Conservation (phyloP, 768 basidiomycete genomes). For the Tephrocybe sp. region DNA sequence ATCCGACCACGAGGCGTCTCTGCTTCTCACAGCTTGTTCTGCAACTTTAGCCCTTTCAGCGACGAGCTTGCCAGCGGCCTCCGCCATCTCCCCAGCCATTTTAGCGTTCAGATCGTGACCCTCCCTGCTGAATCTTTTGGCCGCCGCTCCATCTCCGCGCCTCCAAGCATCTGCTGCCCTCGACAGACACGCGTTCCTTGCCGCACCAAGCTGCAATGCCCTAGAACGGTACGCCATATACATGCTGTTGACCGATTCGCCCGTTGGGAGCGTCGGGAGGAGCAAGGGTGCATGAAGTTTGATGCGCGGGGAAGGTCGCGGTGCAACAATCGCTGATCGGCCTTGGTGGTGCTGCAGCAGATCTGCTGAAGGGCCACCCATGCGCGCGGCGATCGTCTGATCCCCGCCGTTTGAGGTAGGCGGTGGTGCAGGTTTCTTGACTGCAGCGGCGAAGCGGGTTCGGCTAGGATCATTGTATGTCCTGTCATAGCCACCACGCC, state of each 20-base stretch:
- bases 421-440: constrained; percentile 61
- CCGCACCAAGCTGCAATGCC: constrained; percentile 89
- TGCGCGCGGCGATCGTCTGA: constrained; percentile 45
- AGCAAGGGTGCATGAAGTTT: constrained; percentile 80
- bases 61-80: constrained; percentile 83
- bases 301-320: constrained; percentile 79
- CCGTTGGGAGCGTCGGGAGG: constrained; percentile 86
- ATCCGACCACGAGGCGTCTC: constrained; percentile 78
- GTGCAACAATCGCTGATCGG: constrained; percentile 69
- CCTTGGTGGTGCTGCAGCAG: constrained; percentile 46
- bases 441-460: constrained; percentile 87
- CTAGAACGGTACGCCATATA: constrained; percentile 90
- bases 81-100: constrained; percentile 83
- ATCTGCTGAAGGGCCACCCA: constrained; percentile 55
- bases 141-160: constrained; percentile 91
- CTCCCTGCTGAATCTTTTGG: constrained; percentile 91
- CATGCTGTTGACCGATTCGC: constrained; percentile 70
- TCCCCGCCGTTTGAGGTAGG: constrained; percentile 30
- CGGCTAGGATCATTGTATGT: constrained; percentile 75
- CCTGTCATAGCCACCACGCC: constrained; percentile 42
- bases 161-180: constrained; percentile 96
- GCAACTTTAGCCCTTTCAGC: constrained; percentile 74
- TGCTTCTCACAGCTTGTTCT: constrained; percentile 68
- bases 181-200: constrained; percentile 90
- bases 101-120: constrained; percentile 91